Evolutionary conservation across 495 filamentous ascomycete genomes (phyloP).

Genomic region (Neurospora sp.): DNA sequence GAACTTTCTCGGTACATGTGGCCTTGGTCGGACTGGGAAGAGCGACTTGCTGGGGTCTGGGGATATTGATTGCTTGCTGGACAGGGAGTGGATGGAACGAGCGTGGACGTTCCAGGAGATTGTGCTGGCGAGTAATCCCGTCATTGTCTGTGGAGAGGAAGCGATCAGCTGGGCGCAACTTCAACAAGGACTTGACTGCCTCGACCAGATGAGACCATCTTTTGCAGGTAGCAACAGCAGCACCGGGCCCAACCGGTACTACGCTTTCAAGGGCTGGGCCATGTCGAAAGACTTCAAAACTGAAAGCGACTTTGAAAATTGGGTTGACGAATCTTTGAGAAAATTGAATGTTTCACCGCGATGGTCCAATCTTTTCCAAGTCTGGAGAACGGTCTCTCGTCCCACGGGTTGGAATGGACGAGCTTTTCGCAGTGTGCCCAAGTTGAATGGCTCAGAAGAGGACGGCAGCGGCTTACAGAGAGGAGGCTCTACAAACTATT

Average conservation of each 20-base stretch:
- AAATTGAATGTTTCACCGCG: neutral
- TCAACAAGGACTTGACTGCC: neutral
- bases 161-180: neutral
- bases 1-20: neutral
- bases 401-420: neutral
- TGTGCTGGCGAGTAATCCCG: neutral
- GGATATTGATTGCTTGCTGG: neutral
- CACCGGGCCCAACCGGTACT: neutral
- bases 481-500: neutral
- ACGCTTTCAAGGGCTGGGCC: neutral
- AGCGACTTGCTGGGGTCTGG: neutral
- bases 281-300: neutral
- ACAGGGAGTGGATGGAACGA: neutral
- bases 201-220: neutral
- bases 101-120: constrained; percentile 2
- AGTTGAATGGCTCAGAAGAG: neutral
- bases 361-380: neutral
- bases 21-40: neutral
- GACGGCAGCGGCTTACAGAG: neutral
- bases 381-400: neutral
- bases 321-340: neutral
- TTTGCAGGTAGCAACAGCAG: neutral
- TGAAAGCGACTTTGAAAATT: neutral
- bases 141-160: neutral
- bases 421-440: neutral